Conservation (phyloP, 108 stramenopile species). For the Schizochytrium sp. region DNA sequence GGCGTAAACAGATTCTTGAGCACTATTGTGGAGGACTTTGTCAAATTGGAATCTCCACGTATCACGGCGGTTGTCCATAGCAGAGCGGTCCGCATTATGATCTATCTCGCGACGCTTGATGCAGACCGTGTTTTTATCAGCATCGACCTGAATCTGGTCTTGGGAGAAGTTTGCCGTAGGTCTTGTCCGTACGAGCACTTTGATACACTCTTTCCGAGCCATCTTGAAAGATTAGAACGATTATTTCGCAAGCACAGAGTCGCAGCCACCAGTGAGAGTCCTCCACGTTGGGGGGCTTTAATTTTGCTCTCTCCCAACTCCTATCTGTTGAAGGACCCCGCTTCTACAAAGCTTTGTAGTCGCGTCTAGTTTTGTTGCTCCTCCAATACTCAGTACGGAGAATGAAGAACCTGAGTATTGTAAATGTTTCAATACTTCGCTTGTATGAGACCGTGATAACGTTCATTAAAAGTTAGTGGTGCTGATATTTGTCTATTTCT, state of each 20-base stretch:
- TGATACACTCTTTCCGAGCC: conserved; percentile 68
- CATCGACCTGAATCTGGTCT: conserved; percentile 71
- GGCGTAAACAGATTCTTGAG: conserved; percentile 72
- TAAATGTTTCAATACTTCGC: too few species aligned
- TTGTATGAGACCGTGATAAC: too few species aligned
- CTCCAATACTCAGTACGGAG: too few species aligned
- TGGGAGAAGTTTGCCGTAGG: conserved; percentile 77
- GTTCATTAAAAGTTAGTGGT: too few species aligned
- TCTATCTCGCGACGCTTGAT: background rate
- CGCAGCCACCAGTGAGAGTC: too few species aligned
- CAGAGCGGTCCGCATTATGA: conserved; percentile 36
- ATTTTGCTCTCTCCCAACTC: too few species aligned
- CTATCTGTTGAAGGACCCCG: too few species aligned
- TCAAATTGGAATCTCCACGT: conserved; percentile 75
- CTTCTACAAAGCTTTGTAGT: too few species aligned
- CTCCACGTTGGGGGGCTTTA: too few species aligned
- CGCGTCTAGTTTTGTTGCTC: too few species aligned
- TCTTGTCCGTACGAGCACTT: conserved; percentile 78
- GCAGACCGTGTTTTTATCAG: conserved; percentile 47
- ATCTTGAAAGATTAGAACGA: background rate
- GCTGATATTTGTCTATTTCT: too few species aligned
- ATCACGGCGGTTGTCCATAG: conserved; percentile 69
- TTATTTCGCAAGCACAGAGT: background rate
- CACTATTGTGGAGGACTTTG: conserved; percentile 79
- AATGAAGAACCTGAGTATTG: too few species aligned